Evolutionary conservation across 2,329 filamentous ascomycete species (phyloP).

Genomic region (Aureobasidium subglaciale): DNA sequence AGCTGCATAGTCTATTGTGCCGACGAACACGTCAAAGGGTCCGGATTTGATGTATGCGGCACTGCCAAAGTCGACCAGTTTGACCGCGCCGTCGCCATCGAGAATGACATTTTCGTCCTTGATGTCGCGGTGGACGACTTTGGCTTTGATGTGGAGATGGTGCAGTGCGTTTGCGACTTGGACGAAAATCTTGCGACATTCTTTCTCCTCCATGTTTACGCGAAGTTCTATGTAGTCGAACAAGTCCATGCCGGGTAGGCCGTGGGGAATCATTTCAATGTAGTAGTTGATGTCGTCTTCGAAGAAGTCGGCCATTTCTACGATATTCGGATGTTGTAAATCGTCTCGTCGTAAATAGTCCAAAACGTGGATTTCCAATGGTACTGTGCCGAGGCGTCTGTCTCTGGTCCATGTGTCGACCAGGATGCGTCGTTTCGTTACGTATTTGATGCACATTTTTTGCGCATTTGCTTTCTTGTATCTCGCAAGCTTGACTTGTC

Average conservation of each 20-base stretch:
- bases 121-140: slow-evolving; percentile 94
- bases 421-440: slow-evolving; percentile 91
- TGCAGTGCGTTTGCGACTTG: slow-evolving; percentile 87
- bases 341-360: slow-evolving; percentile 79
- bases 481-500: slow-evolving; percentile 89
- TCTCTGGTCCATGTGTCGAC: slow-evolving; percentile 98
- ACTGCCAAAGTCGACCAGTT: slow-evolving; percentile 96
- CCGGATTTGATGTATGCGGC: slow-evolving; percentile 98
- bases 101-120: slow-evolving; percentile 98
- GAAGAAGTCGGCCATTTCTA: slow-evolving; percentile 64
- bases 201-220: slow-evolving; percentile 90
- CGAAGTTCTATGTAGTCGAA: slow-evolving; percentile 98
- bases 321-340: slow-evolving; percentile 57
- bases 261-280: slow-evolving; percentile 95
- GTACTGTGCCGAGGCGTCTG: slow-evolving; percentile 84
- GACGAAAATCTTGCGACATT: slow-evolving; percentile 89
- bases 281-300: slow-evolving; percentile 90
- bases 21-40: slow-evolving; percentile 97
- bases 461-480: slow-evolving; percentile 65
- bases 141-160: slow-evolving; percentile 82
- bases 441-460: slow-evolving; percentile 94
- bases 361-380: slow-evolving; percentile 91
- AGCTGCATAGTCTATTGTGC: slow-evolving; percentile 96
- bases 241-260: slow-evolving; percentile 92
- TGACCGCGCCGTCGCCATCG: slow-evolving; percentile 91